Conservation (phyloP, 495 filamentous ascomycete species). For the Annulohypoxylon moriforme region DNA sequence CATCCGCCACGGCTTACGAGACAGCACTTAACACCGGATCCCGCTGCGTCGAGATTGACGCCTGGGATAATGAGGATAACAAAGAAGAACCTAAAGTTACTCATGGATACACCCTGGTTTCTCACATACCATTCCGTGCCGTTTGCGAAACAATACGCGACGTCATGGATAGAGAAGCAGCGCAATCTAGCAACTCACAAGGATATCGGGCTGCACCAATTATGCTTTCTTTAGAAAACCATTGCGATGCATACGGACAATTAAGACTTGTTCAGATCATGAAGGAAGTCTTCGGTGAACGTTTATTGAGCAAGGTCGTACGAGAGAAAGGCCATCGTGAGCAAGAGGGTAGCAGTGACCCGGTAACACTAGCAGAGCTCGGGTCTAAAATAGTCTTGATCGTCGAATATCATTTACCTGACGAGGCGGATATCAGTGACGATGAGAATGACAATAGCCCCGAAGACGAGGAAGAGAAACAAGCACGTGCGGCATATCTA, state of each 20-base stretch:
- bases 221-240: conserved; percentile 66
- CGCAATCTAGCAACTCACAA: conserved; percentile 40
- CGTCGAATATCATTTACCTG: conserved; percentile 65
- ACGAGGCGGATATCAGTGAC: conserved; percentile 50
- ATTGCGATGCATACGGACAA: conserved; percentile 61
- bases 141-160: conserved; percentile 65
- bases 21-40: conserved; percentile 61
- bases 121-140: conserved; percentile 63
- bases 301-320: conserved; percentile 60
- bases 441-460: conserved; percentile 33
- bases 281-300: conserved; percentile 63
- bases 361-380: conserved; percentile 59
- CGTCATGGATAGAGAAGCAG: conserved; percentile 58
- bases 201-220: conserved; percentile 59
- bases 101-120: conserved; percentile 66
- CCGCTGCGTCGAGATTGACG: conserved; percentile 68
- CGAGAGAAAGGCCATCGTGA: conserved; percentile 56
- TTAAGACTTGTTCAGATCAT: conserved; percentile 63
- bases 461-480: conserved; percentile 56
- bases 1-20: conserved; percentile 61
- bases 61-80: conserved; percentile 64
- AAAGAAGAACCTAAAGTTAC: conserved; percentile 65
- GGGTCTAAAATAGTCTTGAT: conserved; percentile 65
- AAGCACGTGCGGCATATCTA: conserved; percentile 54
- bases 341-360: conserved; percentile 51